Percentiles rank a stretch among this genome's conserved stretches.
Conservation (phyloP, 2,329 filamentous ascomycete genomes). For the Talaromyces sp. region DNA sequence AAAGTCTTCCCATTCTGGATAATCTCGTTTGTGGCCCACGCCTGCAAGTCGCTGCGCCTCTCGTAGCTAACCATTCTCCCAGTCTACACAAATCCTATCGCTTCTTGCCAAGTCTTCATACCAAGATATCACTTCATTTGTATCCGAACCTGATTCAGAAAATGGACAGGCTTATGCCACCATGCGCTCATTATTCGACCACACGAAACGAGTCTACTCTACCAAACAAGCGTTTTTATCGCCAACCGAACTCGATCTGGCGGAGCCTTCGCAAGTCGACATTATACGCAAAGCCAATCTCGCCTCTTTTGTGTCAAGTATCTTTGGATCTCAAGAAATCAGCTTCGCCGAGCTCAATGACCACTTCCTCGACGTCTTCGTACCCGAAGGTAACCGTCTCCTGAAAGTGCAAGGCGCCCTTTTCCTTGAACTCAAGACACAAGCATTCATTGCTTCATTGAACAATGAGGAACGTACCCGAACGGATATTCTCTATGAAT, state of each 20-base stretch:
- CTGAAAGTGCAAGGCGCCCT: conserved; percentile 57
- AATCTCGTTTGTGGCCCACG: conserved; percentile 47
- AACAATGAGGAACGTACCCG: conserved; percentile 52
- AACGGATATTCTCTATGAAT: conserved; percentile 53
- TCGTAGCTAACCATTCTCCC: not conserved
- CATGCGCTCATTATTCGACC: conserved; percentile 58
- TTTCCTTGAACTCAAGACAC: conserved; percentile 62
- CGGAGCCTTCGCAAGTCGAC: conserved; percentile 50
- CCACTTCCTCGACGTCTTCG: conserved; percentile 60
- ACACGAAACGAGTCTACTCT: conserved; percentile 58
- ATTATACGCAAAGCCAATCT: conserved; percentile 61
- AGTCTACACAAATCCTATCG: conserved; percentile 57
- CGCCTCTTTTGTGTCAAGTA: conserved; percentile 59
- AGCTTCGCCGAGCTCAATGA: conserved; percentile 61
- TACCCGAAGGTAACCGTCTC: conserved; percentile 53
- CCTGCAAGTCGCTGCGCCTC: not conserved
- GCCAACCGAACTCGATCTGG: conserved; percentile 48
- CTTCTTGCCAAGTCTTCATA: conserved; percentile 54
- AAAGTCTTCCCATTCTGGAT: conserved; percentile 58
- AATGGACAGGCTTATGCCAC: conserved; percentile 58
- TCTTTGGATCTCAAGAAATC: conserved; percentile 61
- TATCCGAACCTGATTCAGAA: conserved; percentile 51
- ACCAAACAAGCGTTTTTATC: conserved; percentile 53
- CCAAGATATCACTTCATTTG: conserved; percentile 53
- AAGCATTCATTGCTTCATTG: conserved; percentile 60